Conservation (phyloP, 441 rosid genomes). For the Adansonia grandidieri region DNA sequence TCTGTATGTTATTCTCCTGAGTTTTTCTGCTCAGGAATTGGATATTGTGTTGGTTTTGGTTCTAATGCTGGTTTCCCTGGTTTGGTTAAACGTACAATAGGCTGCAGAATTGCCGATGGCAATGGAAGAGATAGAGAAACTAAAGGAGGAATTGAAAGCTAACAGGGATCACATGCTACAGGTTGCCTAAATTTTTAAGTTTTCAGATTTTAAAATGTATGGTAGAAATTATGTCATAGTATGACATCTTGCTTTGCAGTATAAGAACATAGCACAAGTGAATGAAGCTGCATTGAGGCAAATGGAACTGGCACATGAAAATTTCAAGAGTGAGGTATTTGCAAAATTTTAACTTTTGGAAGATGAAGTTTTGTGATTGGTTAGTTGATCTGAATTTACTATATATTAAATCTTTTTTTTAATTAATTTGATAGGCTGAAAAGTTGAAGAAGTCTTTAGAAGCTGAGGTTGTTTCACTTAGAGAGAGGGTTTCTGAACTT, state of each 20-base stretch:
- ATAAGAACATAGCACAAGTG: constrained; percentile 91
- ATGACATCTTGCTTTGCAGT: constrained; percentile 55
- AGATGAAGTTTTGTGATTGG: not conserved
- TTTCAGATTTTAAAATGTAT: constrained; percentile 13
- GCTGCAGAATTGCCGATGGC: constrained; percentile 56
- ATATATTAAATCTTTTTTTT: not conserved
- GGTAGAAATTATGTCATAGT: constrained; percentile 25
- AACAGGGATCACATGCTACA: constrained; percentile 95
- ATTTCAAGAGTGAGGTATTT: constrained; percentile 77
- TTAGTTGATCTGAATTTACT: not conserved
- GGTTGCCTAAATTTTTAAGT: constrained; percentile 51
- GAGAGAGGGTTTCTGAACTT: constrained; percentile 74
- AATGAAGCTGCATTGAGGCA: constrained; percentile 92
- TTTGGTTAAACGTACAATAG: constrained; percentile 44
- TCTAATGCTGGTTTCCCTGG: constrained; percentile 25
- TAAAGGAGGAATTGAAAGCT: constrained; percentile 79
- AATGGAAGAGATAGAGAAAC: constrained; percentile 73
- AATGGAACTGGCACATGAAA: constrained; percentile 91
- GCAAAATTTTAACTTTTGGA: constrained; percentile 26
- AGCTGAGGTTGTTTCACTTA: constrained; percentile 68
- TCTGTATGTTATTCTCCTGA: constrained; percentile 25
- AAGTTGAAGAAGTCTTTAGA: constrained; percentile 70
- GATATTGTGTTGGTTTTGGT: constrained; percentile 5
- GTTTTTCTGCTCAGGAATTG: constrained; percentile 10
- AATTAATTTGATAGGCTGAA: constrained; percentile 56